A percentile compares a stretch with the other conserved stretches of the same genome.
Conservation (phyloP, 371 early-diverging fungal genomes). For the Blakeslea trispora region DNA sequence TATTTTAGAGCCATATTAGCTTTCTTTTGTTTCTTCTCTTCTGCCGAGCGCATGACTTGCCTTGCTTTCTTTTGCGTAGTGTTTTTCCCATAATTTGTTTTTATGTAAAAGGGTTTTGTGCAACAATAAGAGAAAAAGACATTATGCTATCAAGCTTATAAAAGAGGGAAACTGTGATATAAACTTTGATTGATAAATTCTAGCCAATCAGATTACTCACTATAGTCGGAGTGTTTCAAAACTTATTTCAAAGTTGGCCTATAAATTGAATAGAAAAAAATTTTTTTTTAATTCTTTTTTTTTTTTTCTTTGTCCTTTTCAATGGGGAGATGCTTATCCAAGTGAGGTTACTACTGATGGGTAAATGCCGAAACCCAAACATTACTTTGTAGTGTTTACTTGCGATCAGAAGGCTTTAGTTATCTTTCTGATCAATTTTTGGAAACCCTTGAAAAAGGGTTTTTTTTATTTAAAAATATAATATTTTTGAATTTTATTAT, state of each 20-base stretch:
- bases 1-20: neutral
- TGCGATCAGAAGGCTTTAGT: conserved; percentile 11
- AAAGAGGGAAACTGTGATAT: too few relatives aligned
- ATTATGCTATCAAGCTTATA: too few relatives aligned
- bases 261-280: neutral
- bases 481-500: too few relatives aligned
- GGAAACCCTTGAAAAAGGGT: conserved; percentile 14
- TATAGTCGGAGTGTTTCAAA: too few relatives aligned
- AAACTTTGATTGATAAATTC: too few relatives aligned
- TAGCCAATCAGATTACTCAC: too few relatives aligned
- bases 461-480: too few relatives aligned
- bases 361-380: conserved; percentile 28
- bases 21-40: neutral
- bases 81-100: neutral
- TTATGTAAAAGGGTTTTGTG: too few relatives aligned
- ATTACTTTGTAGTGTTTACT: conserved; percentile 4
- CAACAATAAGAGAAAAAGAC: too few relatives aligned
- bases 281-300: neutral
- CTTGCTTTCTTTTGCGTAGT: conserved; percentile 2
- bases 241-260: too few relatives aligned
- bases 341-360: conserved; percentile 33
- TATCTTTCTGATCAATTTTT: conserved; percentile 30
- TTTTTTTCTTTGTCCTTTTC: conserved; percentile 31
- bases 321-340: conserved; percentile 33
- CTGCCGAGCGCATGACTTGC: neutral